These are phyloP conservation scores for Pythium rishiriense DNA, from an alignment of 352 stramenopile genomes.

Conservation along the genomic window DNA sequence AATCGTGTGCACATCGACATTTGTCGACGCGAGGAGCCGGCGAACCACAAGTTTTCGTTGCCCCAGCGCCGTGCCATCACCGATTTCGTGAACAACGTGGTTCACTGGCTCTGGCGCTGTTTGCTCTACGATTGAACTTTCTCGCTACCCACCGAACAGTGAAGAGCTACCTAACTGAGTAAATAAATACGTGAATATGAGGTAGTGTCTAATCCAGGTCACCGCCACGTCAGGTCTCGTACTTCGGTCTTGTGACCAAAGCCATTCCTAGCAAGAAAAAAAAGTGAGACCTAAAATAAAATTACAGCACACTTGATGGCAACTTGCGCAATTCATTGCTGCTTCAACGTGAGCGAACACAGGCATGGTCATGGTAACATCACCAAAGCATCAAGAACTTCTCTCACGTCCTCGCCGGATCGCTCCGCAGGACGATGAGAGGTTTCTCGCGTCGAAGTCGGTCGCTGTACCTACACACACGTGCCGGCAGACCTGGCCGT, in stretches of 20 bases:
- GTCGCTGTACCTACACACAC: background rate
- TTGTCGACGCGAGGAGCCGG: constrained; percentile 79
- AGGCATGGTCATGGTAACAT: too few species aligned
- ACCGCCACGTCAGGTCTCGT: too few species aligned
- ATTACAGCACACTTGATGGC: too few species aligned
- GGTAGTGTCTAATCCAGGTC: too few species aligned
- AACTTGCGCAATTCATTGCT: too few species aligned
- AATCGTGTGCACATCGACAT: constrained; percentile 69
- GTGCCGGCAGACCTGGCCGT: background rate
- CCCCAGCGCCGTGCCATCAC: constrained; percentile 80
- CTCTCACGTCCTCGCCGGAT: background rate
- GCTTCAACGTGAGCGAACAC: too few species aligned
- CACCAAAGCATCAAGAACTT: too few species aligned
- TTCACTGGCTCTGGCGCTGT: constrained; percentile 88
- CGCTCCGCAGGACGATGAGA: too few species aligned
- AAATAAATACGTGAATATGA: background rate
- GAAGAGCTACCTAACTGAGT: background rate
- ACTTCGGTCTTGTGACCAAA: too few species aligned
- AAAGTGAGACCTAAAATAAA: too few species aligned
- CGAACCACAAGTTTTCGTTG: constrained; percentile 77
- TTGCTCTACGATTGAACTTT: constrained; percentile 79
- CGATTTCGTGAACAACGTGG: constrained; percentile 87
- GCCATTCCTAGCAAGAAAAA: too few species aligned
- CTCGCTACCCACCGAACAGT: too few species aligned
- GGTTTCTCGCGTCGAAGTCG: background rate